Conservation (phyloP, 768 basidiomycete species). For the Trametes punicea region DNA sequence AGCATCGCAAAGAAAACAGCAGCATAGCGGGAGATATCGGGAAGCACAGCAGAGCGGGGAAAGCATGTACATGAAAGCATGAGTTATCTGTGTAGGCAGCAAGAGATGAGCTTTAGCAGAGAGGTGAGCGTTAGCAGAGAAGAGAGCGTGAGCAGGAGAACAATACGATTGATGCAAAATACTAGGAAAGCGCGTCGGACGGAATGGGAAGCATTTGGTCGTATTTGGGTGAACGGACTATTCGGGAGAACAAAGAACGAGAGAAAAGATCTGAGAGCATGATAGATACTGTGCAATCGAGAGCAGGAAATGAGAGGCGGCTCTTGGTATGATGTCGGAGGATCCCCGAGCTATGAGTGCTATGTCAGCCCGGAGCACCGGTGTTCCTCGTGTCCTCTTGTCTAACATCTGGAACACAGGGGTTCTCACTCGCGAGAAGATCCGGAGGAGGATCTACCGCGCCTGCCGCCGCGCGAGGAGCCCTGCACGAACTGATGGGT, state of each 20-base stretch:
- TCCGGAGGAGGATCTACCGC: conserved; percentile 3
- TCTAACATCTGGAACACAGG: neutral
- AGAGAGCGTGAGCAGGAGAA: no score
- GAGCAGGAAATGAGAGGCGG: neutral
- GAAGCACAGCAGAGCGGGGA: neutral
- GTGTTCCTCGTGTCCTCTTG: neutral
- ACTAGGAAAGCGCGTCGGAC: neutral
- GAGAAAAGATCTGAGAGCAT: neutral
- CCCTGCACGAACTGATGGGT: conserved; percentile 5
- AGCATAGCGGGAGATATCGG: neutral
- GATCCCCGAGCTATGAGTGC: neutral
- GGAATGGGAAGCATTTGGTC: neutral
- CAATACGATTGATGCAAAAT: neutral
- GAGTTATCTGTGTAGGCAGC: neutral
- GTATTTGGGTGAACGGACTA: neutral
- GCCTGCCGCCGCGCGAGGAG: conserved; percentile 2
- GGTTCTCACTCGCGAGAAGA: conserved; percentile 10
- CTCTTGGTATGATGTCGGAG: neutral
- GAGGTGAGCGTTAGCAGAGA: no score
- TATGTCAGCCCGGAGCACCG: neutral
- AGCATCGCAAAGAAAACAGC: neutral
- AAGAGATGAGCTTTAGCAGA: no score
- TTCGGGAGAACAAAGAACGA: neutral
- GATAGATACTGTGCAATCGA: no score
- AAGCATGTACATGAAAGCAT: neutral